These are phyloP conservation scores for Fusarium palustre DNA, from an alignment of 2,329 filamentous ascomycete species.

Conservation along the genomic window DNA sequence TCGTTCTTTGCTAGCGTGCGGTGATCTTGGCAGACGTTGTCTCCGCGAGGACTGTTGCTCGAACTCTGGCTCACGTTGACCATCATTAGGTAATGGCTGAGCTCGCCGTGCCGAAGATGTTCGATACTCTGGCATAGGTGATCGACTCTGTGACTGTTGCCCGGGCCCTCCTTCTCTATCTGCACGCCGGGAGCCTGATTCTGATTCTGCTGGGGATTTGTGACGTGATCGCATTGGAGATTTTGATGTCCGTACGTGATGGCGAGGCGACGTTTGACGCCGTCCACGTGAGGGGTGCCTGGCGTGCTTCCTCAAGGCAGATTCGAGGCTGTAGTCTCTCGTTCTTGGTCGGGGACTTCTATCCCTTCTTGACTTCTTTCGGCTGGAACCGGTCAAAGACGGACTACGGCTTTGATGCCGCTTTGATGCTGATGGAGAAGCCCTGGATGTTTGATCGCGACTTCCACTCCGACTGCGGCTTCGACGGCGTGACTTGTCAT, in stretches of 20 bases:
- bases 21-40: constrained; percentile 46
- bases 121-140: constrained; percentile 38
- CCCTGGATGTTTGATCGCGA: constrained; percentile 45
- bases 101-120: constrained; percentile 37
- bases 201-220: constrained; percentile 45
- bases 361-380: constrained; percentile 56
- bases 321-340: constrained; percentile 56
- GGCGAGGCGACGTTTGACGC: constrained; percentile 49
- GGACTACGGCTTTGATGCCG: constrained; percentile 58
- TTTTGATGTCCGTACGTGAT: constrained; percentile 45
- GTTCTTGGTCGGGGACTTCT: constrained; percentile 54
- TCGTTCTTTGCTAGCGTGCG: constrained; percentile 45
- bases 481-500: constrained; percentile 50
- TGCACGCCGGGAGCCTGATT: constrained; percentile 42
- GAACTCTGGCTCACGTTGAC: constrained; percentile 35
- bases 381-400: constrained; percentile 53
- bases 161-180: constrained; percentile 44
- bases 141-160: constrained; percentile 45
- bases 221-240: constrained; percentile 48
- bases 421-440: constrained; percentile 56
- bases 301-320: constrained; percentile 48
- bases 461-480: constrained; percentile 52
- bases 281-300: constrained; percentile 51
- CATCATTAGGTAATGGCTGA: constrained; percentile 43
- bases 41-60: constrained; percentile 39